Percentiles rank a stretch among this genome's conserved stretches.
These are phyloP conservation scores for Tuber brumale DNA, from an alignment of 495 filamentous ascomycete species.

Conservation along the genomic window DNA sequence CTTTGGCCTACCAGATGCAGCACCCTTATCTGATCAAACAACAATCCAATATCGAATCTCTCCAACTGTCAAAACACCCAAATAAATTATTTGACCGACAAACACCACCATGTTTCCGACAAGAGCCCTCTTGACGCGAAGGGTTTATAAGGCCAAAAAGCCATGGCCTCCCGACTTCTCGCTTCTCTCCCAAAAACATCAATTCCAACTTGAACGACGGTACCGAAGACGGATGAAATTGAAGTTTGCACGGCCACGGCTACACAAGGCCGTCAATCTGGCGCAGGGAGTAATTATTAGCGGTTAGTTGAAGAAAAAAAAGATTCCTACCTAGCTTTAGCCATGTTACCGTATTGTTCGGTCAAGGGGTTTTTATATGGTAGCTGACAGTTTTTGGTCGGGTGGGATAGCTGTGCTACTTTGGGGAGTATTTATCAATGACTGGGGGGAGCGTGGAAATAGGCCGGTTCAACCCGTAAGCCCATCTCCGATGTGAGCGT, in stretches of 20 bases:
- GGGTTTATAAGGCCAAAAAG: slow-evolving; percentile 66
- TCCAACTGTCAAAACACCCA: not conserved
- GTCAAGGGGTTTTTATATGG: not conserved
- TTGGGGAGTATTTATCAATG: slow-evolving; percentile 73
- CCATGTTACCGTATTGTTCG: not conserved
- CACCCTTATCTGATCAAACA: not conserved
- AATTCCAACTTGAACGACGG: slow-evolving; percentile 75
- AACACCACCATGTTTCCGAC: slow-evolving; percentile 26
- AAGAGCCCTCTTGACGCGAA: slow-evolving; percentile 14
- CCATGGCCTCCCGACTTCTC: slow-evolving; percentile 89
- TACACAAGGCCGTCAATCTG: slow-evolving; percentile 64
- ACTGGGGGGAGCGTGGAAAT: slow-evolving; percentile 56
- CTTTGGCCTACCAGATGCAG: not conserved
- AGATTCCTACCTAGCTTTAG: slow-evolving; percentile 1
- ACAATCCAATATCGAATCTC: not conserved
- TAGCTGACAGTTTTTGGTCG: slow-evolving; percentile 6
- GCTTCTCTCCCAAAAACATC: slow-evolving; percentile 69
- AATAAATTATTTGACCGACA: not conserved
- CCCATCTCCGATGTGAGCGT: slow-evolving; percentile 4
- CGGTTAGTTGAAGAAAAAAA: slow-evolving; percentile 50
- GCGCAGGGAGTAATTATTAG: slow-evolving; percentile 60
- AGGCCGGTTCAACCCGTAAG: slow-evolving; percentile 59
- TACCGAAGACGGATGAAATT: slow-evolving; percentile 64
- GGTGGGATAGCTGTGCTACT: slow-evolving; percentile 53
- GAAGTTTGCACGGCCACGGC: slow-evolving; percentile 66